phyloP scores from a whole-genome alignment of 1,284 basidiomycete species.

The Malassezia slooffiae region DNA sequence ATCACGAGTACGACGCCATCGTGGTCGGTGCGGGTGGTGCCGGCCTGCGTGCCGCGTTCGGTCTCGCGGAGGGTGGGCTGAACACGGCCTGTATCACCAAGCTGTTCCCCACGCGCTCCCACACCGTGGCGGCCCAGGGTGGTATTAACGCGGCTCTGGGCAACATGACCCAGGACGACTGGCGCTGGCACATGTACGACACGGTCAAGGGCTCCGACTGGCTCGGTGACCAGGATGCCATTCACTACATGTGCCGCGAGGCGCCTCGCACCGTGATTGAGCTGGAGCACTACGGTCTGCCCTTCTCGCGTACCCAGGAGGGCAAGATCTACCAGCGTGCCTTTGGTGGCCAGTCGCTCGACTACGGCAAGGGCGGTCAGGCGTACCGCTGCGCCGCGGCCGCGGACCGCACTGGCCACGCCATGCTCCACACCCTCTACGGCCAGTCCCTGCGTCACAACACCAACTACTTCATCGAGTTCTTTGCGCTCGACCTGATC shows the following conservation, averaged over 20 bases:
- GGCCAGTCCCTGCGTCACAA: slow-evolving; percentile 98
- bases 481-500: slow-evolving; percentile 87
- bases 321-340: slow-evolving; percentile 99
- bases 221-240: slow-evolving; percentile 99
- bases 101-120: slow-evolving; percentile 96
- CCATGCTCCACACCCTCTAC: slow-evolving; percentile 94
- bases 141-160: slow-evolving; percentile 98
- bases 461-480: slow-evolving; percentile 99
- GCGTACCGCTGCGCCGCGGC: slow-evolving; percentile 98
- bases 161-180: slow-evolving; percentile 66
- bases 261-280: slow-evolving; percentile 84
- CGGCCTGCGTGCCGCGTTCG: slow-evolving; percentile 94
- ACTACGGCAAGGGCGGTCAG: slow-evolving; percentile 96
- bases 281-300: slow-evolving; percentile 98
- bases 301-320: slow-evolving; percentile 96
- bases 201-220: slow-evolving; percentile 99
- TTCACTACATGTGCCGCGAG: slow-evolving; percentile 97
- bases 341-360: slow-evolving; percentile 94
- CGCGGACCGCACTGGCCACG: slow-evolving; percentile 96
- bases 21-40: slow-evolving; percentile 76
- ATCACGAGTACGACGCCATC: slow-evolving; percentile 57
- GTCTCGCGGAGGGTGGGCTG: slow-evolving; percentile 93
- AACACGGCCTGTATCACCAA: slow-evolving; percentile 92
- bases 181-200: slow-evolving; percentile 99
- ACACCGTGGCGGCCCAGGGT: slow-evolving; percentile 98